These are phyloP conservation scores for Epichloe elymi DNA, from an alignment of 2,329 filamentous ascomycete species.

Conservation along the genomic window DNA sequence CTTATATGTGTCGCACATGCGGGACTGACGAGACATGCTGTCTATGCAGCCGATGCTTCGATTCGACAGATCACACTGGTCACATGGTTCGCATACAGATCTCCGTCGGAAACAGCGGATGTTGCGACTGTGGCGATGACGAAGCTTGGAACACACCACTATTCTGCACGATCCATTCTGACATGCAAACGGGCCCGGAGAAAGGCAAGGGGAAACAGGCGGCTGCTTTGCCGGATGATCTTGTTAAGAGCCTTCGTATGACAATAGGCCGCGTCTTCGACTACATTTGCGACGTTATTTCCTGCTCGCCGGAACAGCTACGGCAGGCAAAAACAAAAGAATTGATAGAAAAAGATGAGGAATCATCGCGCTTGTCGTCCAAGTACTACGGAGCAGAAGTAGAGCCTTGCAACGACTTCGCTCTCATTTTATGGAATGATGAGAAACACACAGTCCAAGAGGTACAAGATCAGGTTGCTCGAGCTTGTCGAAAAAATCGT, in stretches of 20 bases:
- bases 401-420: conserved; percentile 48
- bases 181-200: conserved; percentile 31
- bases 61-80: conserved; percentile 85
- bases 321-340: conserved; percentile 72
- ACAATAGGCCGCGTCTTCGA: conserved; percentile 79
- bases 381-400: conserved; percentile 51
- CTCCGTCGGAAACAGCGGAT: conserved; percentile 83
- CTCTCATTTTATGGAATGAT: conserved; percentile 89
- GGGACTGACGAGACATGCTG: conserved; percentile 92
- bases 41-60: conserved; percentile 86
- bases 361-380: conserved; percentile 59
- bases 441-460: conserved; percentile 95
- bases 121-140: conserved; percentile 92
- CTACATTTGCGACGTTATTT: conserved; percentile 95
- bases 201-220: conserved; percentile 51
- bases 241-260: conserved; percentile 66
- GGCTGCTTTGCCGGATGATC: conserved; percentile 55
- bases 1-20: conserved; percentile 89
- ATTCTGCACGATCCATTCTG: conserved; percentile 86
- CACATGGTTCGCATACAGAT: conserved; percentile 85
- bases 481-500: conserved; percentile 66
- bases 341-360: conserved; percentile 69
- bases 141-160: conserved; percentile 87
- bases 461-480: conserved; percentile 77
- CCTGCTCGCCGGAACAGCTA: conserved; percentile 91